These are phyloP conservation scores for Cicer yamashitae DNA, from an alignment of 306 rosid species.

Conservation along the genomic window DNA sequence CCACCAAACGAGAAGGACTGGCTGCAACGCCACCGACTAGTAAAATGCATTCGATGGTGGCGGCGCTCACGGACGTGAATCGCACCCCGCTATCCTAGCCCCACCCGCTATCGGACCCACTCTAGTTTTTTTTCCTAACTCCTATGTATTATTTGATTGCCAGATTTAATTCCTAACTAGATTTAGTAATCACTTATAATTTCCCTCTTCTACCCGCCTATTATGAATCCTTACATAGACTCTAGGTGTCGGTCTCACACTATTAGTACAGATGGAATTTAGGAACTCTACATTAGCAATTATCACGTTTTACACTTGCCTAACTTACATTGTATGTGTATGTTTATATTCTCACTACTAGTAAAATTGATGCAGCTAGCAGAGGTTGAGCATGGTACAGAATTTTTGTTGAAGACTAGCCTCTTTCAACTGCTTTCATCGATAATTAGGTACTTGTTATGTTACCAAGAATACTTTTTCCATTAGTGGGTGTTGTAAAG, in stretches of 20 bases:
- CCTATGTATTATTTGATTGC: too few species aligned
- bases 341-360: constrained; percentile 13
- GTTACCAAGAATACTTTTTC: constrained; percentile 11
- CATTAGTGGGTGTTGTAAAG: constrained; percentile 10
- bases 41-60: too few species aligned
- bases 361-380: constrained; percentile 68
- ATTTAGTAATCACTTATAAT: too few species aligned
- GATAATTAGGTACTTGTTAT: constrained; percentile 65
- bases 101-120: too few species aligned
- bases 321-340: constrained; percentile 1
- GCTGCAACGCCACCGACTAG: too few species aligned
- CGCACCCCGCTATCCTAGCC: too few species aligned
- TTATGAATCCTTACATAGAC: neutral
- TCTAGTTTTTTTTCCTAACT: too few species aligned
- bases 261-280: neutral
- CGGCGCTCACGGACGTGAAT: too few species aligned
- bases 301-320: neutral
- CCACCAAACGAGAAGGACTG: too few species aligned
- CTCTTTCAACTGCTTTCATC: constrained; percentile 77
- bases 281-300: constrained; percentile 27
- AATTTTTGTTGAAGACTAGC: constrained; percentile 70
- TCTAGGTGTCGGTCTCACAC: neutral
- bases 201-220: neutral
- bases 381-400: constrained; percentile 77
- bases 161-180: too few species aligned